Evolutionary conservation across 176 grass and related monocot genomes (phyloP).

Genomic region (Eremochloa ophiuroides): DNA sequence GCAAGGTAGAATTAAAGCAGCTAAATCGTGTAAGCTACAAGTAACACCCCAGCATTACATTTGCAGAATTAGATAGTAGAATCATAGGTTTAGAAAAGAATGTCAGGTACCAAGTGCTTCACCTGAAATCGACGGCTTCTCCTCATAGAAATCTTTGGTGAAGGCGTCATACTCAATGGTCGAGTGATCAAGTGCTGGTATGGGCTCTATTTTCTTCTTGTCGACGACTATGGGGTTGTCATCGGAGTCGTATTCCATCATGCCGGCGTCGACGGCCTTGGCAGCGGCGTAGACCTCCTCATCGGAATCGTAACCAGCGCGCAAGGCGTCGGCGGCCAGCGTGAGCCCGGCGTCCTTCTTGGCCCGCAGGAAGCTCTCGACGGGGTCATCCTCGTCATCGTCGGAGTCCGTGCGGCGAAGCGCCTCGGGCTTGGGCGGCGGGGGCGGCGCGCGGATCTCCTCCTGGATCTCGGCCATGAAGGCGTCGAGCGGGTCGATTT

Average conservation of each 20-base stretch:
- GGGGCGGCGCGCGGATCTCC: conserved; percentile 70
- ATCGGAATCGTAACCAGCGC: conserved; percentile 78
- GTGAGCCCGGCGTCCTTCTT: conserved; percentile 83
- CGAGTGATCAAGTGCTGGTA: conserved; percentile 78
- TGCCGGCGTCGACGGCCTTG: conserved; percentile 91
- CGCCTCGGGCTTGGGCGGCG: conserved; percentile 42
- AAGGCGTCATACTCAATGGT: conserved; percentile 70
- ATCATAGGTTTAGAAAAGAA: background rate
- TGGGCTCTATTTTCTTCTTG: conserved; percentile 96
- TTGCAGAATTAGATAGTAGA: background rate
- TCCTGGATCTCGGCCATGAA: conserved; percentile 97
- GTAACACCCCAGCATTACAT: background rate
- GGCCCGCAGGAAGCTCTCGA: conserved; percentile 81
- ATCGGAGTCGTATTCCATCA: conserved; percentile 90
- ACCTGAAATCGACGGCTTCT: conserved; percentile 90
- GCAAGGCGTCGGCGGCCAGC: conserved; percentile 77
- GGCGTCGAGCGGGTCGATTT: conserved; percentile 88
- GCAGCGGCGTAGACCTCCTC: conserved; percentile 97
- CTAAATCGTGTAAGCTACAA: background rate
- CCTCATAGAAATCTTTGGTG: conserved; percentile 92
- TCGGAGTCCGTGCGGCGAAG: conserved; percentile 53
- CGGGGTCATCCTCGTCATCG: conserved; percentile 75
- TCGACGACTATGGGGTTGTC: conserved; percentile 84
- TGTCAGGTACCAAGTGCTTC: conserved; percentile 15
- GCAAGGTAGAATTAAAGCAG: background rate